Conservation (phyloP, 345 rosid species). For the Corchorus capsularis region DNA sequence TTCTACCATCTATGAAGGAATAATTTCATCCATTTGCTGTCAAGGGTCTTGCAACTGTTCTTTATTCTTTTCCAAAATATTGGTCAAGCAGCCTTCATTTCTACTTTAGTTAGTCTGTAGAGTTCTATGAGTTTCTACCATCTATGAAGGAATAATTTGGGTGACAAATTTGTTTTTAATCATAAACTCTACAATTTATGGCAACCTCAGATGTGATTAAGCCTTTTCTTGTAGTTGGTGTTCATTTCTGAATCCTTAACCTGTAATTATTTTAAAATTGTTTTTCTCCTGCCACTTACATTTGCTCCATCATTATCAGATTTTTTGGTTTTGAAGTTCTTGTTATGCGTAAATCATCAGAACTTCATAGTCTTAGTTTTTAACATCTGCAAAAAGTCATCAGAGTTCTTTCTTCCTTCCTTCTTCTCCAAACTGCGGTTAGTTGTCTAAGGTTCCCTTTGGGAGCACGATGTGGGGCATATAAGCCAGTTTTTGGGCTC, state of each 20-base stretch:
- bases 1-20: slow-evolving; percentile 6
- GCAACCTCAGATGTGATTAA: slow-evolving; percentile 5
- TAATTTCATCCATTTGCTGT: background rate
- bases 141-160: slow-evolving; percentile 7
- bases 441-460: background rate
- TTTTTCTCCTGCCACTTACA: background rate
- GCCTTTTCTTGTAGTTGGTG: background rate
- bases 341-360: background rate
- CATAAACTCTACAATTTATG: background rate
- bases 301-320: background rate
- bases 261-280: background rate
- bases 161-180: slow-evolving; percentile 7
- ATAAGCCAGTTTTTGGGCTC: no score
- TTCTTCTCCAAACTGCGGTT: background rate
- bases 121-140: slow-evolving; percentile 7
- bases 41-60: no score
- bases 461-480: no score
- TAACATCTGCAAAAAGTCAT: background rate
- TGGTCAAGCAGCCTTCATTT: slow-evolving; percentile 1
- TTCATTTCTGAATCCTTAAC: slow-evolving; percentile 6
- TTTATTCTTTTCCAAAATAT: background rate
- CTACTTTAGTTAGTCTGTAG: background rate
- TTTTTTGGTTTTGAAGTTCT: background rate
- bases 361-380: background rate
- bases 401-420: background rate